Evolutionary conservation across 108 stramenopile genomes (phyloP), one percentile per base, ranked within the genome.

Genomic region (Nitzschia palea): DNA sequence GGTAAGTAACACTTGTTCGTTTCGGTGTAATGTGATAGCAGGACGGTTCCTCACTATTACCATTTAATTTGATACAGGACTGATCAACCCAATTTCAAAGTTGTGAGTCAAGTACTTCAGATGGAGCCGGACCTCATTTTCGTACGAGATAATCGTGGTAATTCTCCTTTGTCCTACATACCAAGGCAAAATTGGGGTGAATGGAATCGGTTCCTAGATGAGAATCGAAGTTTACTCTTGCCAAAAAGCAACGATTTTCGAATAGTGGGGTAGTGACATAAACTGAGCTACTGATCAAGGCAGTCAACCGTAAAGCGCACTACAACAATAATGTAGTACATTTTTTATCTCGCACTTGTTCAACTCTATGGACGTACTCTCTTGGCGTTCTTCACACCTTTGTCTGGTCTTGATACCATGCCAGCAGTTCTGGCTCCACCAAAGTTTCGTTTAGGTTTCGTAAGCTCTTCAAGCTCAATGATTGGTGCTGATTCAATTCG

Each of bases 381-480:
- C 81, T 98, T 98, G 27, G 97, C 97, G 83, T 98, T 98, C 80
- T 98, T 98, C 34, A 98, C 80, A 34, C 97, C 97, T 79, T 98
- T 98, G 73, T 95, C 80, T 62, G 94, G 93, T 18, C 93, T 64
- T 9, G 89, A 79, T 0, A 95, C 93, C 67, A 92, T 53, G 45
- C 80, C 70, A 9, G 95, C 95, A 65, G 66, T 82, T 35, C 91
- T 94, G 4, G 89, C 78, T 34, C 97, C 97, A 3, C 97, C 97
- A 67, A 98, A 97, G 55, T 91, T 96, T 63, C 88, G 91, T 71
- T 94, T 95, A 10, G 84, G 80, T 34, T 78, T 80, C 15, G 34
- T 64, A 26, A 81, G 33, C 26, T 53, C 72, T 52, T 85, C 89
- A 12, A 89, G 52, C 40, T 91, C 88, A 33, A 91, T 77, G 1